phyloP scores from a whole-genome alignment of 2,329 filamentous ascomycete species.

The Didymella arachidicola region DNA sequence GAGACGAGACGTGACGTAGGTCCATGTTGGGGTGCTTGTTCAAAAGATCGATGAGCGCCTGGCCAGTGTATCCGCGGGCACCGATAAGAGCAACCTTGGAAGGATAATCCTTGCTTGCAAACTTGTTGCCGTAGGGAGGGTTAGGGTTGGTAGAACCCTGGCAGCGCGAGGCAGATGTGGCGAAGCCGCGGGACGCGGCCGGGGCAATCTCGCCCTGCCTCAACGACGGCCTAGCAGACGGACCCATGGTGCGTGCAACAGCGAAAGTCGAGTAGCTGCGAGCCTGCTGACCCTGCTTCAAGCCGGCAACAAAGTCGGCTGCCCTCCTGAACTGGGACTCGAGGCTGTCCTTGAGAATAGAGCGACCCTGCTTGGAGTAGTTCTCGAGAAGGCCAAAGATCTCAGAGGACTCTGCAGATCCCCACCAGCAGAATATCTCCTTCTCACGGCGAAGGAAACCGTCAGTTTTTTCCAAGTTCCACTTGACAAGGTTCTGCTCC shows the following conservation, averaged over 20 bases:
- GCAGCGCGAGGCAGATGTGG: conserved; percentile 57
- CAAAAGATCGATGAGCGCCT: conserved; percentile 85
- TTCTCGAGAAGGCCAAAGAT: conserved; percentile 84
- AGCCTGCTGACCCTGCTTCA: conserved; percentile 68
- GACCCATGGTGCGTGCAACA: conserved; percentile 49
- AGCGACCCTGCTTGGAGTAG: conserved; percentile 80
- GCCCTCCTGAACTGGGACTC: conserved; percentile 84
- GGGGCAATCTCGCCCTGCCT: conserved; percentile 45
- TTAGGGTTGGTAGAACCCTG: conserved; percentile 77
- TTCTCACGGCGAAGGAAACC: conserved; percentile 86
- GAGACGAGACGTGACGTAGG: conserved; percentile 88
- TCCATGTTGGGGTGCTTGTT: conserved; percentile 91
- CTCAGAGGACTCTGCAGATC: conserved; percentile 80
- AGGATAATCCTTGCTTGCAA: conserved; percentile 80
- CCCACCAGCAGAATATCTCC: conserved; percentile 96
- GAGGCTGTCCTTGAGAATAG: conserved; percentile 89
- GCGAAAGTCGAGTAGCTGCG: conserved; percentile 67
- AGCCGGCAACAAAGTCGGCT: conserved; percentile 71
- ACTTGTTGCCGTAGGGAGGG: conserved; percentile 87
- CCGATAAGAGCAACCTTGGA: conserved; percentile 87
- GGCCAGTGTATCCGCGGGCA: conserved; percentile 91
- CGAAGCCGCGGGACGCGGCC: conserved; percentile 59
- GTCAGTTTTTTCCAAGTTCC: conserved; percentile 98
- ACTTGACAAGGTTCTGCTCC: conserved; percentile 88
- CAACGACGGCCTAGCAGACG: conserved; percentile 38